Conservation (phyloP, 2,329 filamentous ascomycete species). For the Pyricularia pennisetigena region DNA sequence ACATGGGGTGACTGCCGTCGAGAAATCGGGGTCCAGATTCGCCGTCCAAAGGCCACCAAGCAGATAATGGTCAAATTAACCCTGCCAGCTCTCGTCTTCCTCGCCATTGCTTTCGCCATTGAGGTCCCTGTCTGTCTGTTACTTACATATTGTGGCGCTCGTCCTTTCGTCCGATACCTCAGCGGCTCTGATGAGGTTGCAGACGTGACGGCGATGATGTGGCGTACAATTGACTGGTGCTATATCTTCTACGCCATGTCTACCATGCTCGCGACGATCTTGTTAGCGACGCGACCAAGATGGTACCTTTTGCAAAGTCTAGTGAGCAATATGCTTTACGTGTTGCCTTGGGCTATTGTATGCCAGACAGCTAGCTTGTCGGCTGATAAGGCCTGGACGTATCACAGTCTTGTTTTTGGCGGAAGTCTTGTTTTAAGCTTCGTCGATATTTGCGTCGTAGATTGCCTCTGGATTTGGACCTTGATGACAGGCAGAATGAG, state of each 20-base stretch:
- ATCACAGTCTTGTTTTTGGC: constrained; percentile 57
- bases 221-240: constrained; percentile 51
- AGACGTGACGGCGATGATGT: constrained; percentile 55
- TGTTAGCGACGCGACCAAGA: constrained; percentile 51
- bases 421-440: constrained; percentile 61
- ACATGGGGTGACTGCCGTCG: constrained; percentile 46
- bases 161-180: constrained; percentile 53
- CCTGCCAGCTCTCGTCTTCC: constrained; percentile 42
- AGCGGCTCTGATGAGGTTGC: constrained; percentile 47
- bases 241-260: constrained; percentile 61
- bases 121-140: constrained; percentile 55
- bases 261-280: constrained; percentile 53
- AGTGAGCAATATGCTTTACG: constrained; percentile 56
- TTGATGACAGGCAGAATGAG: constrained; percentile 32
- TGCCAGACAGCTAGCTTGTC: constrained; percentile 39
- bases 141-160: constrained; percentile 48
- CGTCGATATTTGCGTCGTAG: constrained; percentile 39
- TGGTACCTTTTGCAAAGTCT: constrained; percentile 64
- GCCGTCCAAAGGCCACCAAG: constrained; percentile 9
- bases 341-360: constrained; percentile 61
- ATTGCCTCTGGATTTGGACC: constrained; percentile 39
- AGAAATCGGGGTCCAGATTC: constrained; percentile 13
- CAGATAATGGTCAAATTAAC: constrained; percentile 25
- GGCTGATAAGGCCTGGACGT: constrained; percentile 52
- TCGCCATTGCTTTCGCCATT: constrained; percentile 40